Evolutionary conservation across 2,329 filamentous ascomycete species (phyloP).

Genomic region (Ophiobolus disseminans): DNA sequence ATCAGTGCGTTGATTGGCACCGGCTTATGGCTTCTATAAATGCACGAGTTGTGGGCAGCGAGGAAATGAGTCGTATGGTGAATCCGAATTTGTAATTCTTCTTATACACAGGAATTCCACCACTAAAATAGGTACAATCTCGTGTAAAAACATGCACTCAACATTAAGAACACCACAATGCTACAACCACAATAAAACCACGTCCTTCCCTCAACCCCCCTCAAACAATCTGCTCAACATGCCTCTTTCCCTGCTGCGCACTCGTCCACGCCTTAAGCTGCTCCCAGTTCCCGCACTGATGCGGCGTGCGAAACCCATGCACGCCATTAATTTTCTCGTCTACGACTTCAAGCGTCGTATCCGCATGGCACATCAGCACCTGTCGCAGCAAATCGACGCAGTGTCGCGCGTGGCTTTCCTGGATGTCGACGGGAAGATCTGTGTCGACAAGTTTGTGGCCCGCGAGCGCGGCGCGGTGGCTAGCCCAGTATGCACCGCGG

Average conservation of each 20-base stretch:
- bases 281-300: constrained; percentile 18
- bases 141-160: no score
- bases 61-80: no score
- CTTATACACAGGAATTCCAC: no score
- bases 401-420: constrained; percentile 12
- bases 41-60: no score
- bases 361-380: constrained; percentile 19
- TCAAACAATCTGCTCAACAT: not conserved
- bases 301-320: constrained; percentile 20
- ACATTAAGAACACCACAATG: no score
- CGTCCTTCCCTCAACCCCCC: not conserved
- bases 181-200: no score
- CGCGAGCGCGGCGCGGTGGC: not conserved
- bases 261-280: constrained; percentile 13
- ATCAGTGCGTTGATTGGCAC: no score
- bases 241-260: not conserved
- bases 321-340: constrained; percentile 14
- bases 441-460: constrained; percentile 3
- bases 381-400: constrained; percentile 22
- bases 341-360: constrained; percentile 18
- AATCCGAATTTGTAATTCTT: no score
- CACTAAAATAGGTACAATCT: no score
- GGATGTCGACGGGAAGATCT: constrained; percentile 9
- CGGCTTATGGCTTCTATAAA: no score
- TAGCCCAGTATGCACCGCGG: constrained; percentile 18